Conservation (phyloP, 2,329 filamentous ascomycete species). For the Alternaria sp. region DNA sequence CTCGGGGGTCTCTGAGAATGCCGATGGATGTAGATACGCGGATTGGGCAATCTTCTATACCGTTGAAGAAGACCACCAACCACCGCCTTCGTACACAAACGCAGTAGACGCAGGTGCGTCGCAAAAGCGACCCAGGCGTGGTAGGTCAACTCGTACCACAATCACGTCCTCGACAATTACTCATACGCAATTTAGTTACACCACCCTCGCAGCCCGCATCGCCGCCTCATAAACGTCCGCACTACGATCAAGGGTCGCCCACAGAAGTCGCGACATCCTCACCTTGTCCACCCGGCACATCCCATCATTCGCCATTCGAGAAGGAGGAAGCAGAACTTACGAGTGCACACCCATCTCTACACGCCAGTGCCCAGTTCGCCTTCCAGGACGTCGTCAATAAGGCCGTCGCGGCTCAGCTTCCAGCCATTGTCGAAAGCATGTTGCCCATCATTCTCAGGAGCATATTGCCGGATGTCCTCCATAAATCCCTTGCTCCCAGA, state of each 20-base stretch:
- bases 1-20: constrained; percentile 11
- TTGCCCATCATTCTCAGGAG: constrained; percentile 5
- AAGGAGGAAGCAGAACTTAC: background rate
- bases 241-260: constrained; percentile 1
- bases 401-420: constrained; percentile 9
- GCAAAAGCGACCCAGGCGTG: constrained; percentile 17
- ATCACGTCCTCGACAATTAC: background rate
- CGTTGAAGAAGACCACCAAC: constrained; percentile 2
- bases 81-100: constrained; percentile 17
- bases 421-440: constrained; percentile 3
- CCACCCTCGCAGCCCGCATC: constrained; percentile 6
- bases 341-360: background rate
- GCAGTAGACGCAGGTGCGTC: background rate
- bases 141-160: constrained; percentile 2
- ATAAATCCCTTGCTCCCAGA: background rate
- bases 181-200: background rate
- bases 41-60: constrained; percentile 15
- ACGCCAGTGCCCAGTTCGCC: background rate
- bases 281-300: background rate
- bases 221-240: constrained; percentile 19
- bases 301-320: background rate
- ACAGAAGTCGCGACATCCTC: constrained; percentile 5
- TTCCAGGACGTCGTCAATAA: constrained; percentile 7
- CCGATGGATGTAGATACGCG: background rate
- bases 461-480: constrained; percentile 11